Evolutionary conservation across 257 asterid genomes (phyloP).

Genomic region (Lycium barbarum): DNA sequence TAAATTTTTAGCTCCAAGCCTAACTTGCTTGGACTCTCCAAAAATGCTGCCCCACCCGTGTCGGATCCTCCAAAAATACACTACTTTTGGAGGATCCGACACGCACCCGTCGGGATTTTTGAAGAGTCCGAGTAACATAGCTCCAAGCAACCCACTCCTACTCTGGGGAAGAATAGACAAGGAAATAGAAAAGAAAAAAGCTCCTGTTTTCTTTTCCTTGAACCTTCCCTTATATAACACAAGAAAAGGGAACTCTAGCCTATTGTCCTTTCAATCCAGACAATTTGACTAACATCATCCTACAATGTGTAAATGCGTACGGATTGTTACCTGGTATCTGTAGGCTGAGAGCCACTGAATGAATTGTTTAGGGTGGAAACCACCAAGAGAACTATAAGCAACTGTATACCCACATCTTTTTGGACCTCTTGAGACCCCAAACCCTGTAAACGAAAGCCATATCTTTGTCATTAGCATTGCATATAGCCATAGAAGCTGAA

Average conservation of each 20-base stretch:
- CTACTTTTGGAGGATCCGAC: too few species aligned
- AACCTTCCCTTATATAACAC: neutral
- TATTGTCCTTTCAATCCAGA: constrained; percentile 3
- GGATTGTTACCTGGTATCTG: constrained; percentile 57
- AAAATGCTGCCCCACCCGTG: too few species aligned
- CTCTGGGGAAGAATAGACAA: constrained; percentile 5
- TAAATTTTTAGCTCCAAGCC: neutral
- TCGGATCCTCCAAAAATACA: too few species aligned
- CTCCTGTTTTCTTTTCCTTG: neutral
- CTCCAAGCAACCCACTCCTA: neutral
- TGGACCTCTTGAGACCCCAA: constrained; percentile 59
- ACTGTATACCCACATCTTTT: constrained; percentile 66
- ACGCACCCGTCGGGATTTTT: too few species aligned
- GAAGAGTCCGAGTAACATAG: too few species aligned
- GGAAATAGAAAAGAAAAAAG: neutral
- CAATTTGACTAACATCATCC: constrained; percentile 9
- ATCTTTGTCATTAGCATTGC: constrained; percentile 29
- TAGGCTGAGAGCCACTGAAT: constrained; percentile 56
- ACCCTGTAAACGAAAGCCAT: constrained; percentile 52
- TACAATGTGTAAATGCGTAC: neutral
- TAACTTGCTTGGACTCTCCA: too few species aligned
- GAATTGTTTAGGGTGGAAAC: constrained; percentile 70
- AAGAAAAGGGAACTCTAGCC: neutral
- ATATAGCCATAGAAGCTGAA: constrained; percentile 14
- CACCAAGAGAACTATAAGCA: constrained; percentile 68